These are phyloP conservation scores for Sporisorium iseilematis-ciliati DNA, from an alignment of 1,284 basidiomycete genomes.

Conservation along the genomic window DNA sequence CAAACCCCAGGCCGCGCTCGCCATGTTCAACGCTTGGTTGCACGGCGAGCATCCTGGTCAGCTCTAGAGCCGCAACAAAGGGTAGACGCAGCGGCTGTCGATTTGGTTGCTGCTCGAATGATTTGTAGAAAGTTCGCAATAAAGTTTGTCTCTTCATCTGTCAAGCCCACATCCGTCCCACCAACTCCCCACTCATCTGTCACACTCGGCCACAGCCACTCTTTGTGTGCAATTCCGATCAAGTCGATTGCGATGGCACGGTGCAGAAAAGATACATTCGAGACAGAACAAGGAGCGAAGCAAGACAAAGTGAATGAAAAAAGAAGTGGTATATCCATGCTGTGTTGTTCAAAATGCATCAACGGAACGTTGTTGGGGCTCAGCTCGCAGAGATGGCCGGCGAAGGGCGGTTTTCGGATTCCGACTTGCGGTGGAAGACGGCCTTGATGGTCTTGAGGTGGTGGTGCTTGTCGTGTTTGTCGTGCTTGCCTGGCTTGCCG, in stretches of 20 bases:
- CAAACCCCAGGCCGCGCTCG: constrained; percentile 55
- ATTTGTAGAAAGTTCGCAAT: not conserved
- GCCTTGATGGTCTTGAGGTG: constrained; percentile 28
- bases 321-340: constrained; percentile 9
- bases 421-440: not conserved
- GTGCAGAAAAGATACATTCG: not conserved
- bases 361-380: not conserved
- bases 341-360: not conserved
- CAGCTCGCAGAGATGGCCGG: constrained; percentile 4
- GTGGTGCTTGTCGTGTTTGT: constrained; percentile 21
- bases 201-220: not conserved
- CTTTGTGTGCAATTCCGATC: too few relatives aligned
- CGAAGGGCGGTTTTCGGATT: not conserved
- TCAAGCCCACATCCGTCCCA: not conserved
- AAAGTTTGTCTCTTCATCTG: not conserved
- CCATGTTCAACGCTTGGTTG: constrained; percentile 65
- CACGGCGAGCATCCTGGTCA: constrained; percentile 39
- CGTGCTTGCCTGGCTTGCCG: constrained; percentile 10
- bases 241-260: too few relatives aligned
- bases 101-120: too few relatives aligned
- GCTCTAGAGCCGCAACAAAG: not conserved
- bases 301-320: not conserved
- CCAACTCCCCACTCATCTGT: not conserved
- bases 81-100: too few relatives aligned
- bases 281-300: not conserved